Conservation (phyloP, 371 early-diverging fungal genomes). For the Nosema muscidifuracis region DNA sequence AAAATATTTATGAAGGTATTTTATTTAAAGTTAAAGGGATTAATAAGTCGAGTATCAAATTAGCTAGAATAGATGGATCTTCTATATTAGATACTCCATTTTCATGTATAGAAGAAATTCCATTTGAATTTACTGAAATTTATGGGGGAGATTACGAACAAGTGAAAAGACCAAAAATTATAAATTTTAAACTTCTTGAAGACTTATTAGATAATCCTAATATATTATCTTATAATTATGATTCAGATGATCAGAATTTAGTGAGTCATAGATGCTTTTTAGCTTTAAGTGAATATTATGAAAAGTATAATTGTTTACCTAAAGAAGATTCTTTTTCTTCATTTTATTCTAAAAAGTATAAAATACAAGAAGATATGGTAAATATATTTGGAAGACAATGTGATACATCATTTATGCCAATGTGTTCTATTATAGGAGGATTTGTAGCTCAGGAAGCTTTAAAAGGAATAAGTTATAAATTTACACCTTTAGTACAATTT, state of each 20-base stretch:
- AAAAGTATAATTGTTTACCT: background rate
- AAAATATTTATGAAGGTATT: slow-evolving; percentile 19
- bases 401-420: slow-evolving; percentile 69
- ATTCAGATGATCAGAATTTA: slow-evolving; percentile 10
- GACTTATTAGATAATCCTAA: slow-evolving; percentile 30
- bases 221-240: slow-evolving; percentile 31
- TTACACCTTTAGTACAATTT: slow-evolving; percentile 84
- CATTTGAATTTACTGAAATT: slow-evolving; percentile 11
- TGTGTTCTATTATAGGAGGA: slow-evolving; percentile 93
- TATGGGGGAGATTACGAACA: slow-evolving; percentile 41
- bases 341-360: slow-evolving; percentile 21
- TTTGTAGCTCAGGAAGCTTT: slow-evolving; percentile 96
- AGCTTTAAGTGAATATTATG: slow-evolving; percentile 28
- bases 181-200: slow-evolving; percentile 36
- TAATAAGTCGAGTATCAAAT: slow-evolving; percentile 47
- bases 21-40: slow-evolving; percentile 50
- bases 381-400: slow-evolving; percentile 27
- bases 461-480: slow-evolving; percentile 86
- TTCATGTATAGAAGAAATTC: slow-evolving; percentile 13
- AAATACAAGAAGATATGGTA: slow-evolving; percentile 13
- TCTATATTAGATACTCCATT: slow-evolving; percentile 2
- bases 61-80: slow-evolving; percentile 37
- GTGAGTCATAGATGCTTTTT: slow-evolving; percentile 45
- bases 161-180: slow-evolving; percentile 37
- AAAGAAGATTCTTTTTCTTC: slow-evolving; percentile 21